Percentiles rank a stretch among this genome's conserved stretches.
These are phyloP conservation scores for Retiboletus flavoniger DNA, from an alignment of 1,284 basidiomycete genomes.

Conservation along the genomic window DNA sequence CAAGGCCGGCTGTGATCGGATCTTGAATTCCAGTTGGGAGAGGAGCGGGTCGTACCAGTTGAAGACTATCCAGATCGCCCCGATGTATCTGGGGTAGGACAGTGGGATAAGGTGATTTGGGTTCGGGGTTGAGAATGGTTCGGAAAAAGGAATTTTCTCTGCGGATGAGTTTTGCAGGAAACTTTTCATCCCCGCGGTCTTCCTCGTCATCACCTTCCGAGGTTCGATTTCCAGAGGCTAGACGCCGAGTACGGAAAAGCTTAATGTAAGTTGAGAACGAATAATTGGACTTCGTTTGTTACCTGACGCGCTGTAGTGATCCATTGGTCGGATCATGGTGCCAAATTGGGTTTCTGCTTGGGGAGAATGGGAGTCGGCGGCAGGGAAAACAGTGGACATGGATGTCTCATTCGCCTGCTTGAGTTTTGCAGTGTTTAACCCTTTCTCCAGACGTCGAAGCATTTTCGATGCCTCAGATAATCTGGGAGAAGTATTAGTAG, in stretches of 20 bases:
- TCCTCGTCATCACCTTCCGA: conserved; percentile 63
- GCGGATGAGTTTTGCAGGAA: conserved; percentile 69
- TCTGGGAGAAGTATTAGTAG: conserved; percentile 39
- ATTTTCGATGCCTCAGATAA: conserved; percentile 84
- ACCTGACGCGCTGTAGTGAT: conserved; percentile 39
- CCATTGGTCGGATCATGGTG: conserved; percentile 33
- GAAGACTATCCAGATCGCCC: conserved; percentile 32
- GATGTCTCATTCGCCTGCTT: conserved; percentile 44
- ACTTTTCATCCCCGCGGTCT: conserved; percentile 55
- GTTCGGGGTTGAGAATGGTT: conserved; percentile 74
- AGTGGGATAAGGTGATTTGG: conserved; percentile 42
- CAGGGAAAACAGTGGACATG: conserved; percentile 32
- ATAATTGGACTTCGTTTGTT: conserved; percentile 27
- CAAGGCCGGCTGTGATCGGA: conserved; percentile 65
- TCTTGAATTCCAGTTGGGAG: conserved; percentile 48
- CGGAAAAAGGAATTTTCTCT: conserved; percentile 75
- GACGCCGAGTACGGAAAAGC: conserved; percentile 31
- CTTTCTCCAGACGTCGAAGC: conserved; percentile 80
- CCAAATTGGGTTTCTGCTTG: conserved; percentile 34
- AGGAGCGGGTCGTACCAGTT: conserved; percentile 39
- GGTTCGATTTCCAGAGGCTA: conserved; percentile 41
- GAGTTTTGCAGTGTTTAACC: conserved; percentile 70
- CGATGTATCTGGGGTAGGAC: conserved; percentile 22
- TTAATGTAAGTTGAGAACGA: conserved; percentile 12
- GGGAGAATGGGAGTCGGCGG: conserved; percentile 36